phyloP scores from a whole-genome alignment of 2,329 filamentous ascomycete genomes.

The Metarhizium sp. region DNA sequence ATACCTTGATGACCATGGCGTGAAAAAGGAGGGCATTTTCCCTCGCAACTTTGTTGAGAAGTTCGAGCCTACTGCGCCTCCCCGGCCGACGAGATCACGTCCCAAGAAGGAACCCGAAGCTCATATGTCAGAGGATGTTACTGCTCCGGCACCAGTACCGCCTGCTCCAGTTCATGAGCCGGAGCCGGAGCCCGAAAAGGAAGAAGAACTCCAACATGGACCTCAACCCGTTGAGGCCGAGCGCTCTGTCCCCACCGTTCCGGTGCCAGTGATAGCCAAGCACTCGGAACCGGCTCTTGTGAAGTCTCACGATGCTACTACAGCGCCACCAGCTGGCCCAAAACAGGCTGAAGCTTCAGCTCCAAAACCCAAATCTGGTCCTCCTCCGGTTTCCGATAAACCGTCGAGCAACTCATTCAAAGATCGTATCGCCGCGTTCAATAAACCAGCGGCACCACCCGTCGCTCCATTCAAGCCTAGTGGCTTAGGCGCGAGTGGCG shows the following conservation, averaged over 20 bases:
- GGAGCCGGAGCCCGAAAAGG: constrained; percentile 23
- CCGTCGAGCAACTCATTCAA: constrained; percentile 71
- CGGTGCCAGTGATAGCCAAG: constrained; percentile 18
- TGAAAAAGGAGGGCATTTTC: constrained; percentile 77
- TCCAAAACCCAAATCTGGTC: constrained; percentile 33
- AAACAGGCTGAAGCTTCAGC: constrained; percentile 27
- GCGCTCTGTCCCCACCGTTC: constrained; percentile 21
- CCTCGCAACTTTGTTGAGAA: constrained; percentile 96
- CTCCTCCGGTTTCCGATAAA: constrained; percentile 65
- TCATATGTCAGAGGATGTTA: constrained; percentile 23
- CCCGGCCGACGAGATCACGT: constrained; percentile 68
- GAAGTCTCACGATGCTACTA: constrained; percentile 5
- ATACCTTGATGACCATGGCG: constrained; percentile 68
- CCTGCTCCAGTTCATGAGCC: constrained; percentile 13
- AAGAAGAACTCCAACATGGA: constrained; percentile 18
- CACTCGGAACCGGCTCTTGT: constrained; percentile 17
- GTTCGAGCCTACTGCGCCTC: constrained; percentile 84
- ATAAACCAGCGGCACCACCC: constrained; percentile 77
- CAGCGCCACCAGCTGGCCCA: constrained; percentile 16
- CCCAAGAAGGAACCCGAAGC: constrained; percentile 47
- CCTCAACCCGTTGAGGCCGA: constrained; percentile 22
- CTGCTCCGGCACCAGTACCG: constrained; percentile 23
- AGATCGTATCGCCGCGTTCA: constrained; percentile 95
- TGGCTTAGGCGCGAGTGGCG: constrained; percentile 41
- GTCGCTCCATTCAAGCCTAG: constrained; percentile 83